Percentiles rank a stretch among this genome's conserved stretches.
phyloP scores from a whole-genome alignment of 106 monocot species.

The Cymbidium sinense region DNA sequence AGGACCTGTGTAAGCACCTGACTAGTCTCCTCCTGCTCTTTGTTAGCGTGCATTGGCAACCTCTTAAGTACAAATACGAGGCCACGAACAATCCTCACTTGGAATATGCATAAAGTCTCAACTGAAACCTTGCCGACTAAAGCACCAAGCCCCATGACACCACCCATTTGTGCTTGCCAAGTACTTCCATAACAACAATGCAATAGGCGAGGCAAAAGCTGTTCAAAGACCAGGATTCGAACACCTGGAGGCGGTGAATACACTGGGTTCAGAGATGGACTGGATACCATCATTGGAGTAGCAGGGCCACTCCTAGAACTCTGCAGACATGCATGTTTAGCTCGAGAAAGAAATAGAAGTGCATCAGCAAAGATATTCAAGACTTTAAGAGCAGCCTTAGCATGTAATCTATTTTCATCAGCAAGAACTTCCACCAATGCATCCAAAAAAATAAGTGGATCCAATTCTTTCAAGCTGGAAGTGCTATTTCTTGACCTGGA shows the following conservation, averaged over 20 bases:
- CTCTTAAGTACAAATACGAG: conserved; percentile 90
- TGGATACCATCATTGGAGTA: conserved; percentile 94
- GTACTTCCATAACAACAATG: conserved; percentile 97
- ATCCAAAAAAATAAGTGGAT: conserved; percentile 91
- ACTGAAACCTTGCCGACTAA: conserved; percentile 95
- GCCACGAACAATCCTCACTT: conserved; percentile 83
- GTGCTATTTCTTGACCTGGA: conserved; percentile 45
- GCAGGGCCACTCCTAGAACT: conserved; percentile 69
- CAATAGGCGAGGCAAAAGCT: conserved; percentile 84
- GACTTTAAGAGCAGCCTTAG: conserved; percentile 73
- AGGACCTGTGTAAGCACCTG: conserved; percentile 96
- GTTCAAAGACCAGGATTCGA: conserved; percentile 85
- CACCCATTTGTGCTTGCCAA: conserved; percentile 98
- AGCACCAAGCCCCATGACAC: conserved; percentile 93
- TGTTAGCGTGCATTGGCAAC: conserved; percentile 85
- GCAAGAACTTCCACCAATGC: conserved; percentile 93
- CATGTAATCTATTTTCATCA: conserved; percentile 75
- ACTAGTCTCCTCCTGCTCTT: conserved; percentile 96
- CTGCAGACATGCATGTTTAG: conserved; percentile 55
- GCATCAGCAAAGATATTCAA: conserved; percentile 81
- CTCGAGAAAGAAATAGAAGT: conserved; percentile 78
- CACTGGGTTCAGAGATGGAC: conserved; percentile 89
- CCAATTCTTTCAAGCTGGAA: conserved; percentile 89
- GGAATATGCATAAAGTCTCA: conserved; percentile 76
- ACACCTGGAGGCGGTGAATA: conserved; percentile 88